phyloP scores from a whole-genome alignment of 768 basidiomycete species.

The Mycena leptocephala region DNA sequence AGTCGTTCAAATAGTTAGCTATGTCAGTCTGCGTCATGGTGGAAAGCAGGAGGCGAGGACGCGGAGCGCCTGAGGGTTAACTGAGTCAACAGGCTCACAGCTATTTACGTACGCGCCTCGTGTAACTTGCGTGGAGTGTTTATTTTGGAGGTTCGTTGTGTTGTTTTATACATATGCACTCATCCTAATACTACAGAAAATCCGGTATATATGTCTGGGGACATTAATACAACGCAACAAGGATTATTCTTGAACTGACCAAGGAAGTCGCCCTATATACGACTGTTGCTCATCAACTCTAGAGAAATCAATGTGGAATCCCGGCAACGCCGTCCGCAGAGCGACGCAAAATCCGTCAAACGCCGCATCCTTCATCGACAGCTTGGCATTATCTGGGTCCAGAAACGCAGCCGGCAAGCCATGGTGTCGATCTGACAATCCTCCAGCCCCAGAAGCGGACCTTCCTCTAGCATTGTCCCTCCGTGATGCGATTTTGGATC shows the following conservation, averaged over 20 bases:
- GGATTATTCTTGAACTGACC: neutral
- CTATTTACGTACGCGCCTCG: too few species aligned
- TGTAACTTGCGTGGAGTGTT: too few species aligned
- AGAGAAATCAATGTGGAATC: neutral
- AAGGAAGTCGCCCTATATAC: neutral
- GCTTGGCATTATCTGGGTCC: neutral
- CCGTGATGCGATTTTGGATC: slow-evolving; percentile 10
- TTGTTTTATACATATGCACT: too few species aligned
- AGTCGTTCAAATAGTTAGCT: neutral
- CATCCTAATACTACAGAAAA: too few species aligned
- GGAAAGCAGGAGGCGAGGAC: too few species aligned
- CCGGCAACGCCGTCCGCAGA: neutral
- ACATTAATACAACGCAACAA: too few species aligned
- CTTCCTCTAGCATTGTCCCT: neutral
- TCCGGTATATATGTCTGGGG: too few species aligned
- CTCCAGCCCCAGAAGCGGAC: neutral
- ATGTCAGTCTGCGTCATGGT: slow-evolving; percentile 1
- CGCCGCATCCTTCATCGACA: neutral
- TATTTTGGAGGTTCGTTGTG: too few species aligned
- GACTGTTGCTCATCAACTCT: neutral
- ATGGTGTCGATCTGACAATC: neutral
- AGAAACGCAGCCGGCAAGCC: slow-evolving; percentile 9
- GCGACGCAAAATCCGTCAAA: slow-evolving; percentile 1
- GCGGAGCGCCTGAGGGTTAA: too few species aligned
- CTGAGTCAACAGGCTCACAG: too few species aligned